These are phyloP conservation scores for Dioscorea alata DNA, from an alignment of 106 monocot genomes.

Conservation along the genomic window DNA sequence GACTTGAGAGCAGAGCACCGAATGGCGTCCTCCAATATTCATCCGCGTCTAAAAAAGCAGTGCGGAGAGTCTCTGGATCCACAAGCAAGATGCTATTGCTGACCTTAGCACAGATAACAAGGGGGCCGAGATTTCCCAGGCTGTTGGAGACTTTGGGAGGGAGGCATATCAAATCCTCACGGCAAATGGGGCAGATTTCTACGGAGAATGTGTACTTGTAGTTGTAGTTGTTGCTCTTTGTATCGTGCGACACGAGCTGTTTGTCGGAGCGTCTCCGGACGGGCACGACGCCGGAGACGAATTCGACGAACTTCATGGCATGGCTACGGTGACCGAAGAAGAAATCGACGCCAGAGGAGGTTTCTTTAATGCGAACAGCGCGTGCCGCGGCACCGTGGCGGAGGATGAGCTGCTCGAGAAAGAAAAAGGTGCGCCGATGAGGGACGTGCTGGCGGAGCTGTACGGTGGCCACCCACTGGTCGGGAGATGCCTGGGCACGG, in stretches of 20 bases:
- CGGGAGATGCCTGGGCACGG: conserved; percentile 68
- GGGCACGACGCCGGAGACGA: conserved; percentile 23
- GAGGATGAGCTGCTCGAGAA: conserved; percentile 80
- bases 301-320: conserved; percentile 50
- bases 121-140: conserved; percentile 35
- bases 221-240: conserved; percentile 34
- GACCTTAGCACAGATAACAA: conserved; percentile 38
- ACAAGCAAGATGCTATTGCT: conserved; percentile 30
- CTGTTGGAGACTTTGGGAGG: conserved; percentile 20
- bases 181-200: conserved; percentile 35
- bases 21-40: conserved; percentile 57
- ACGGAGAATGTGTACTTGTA: conserved; percentile 61
- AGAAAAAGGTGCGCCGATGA: conserved; percentile 85
- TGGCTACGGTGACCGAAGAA: conserved; percentile 63
- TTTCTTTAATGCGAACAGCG: conserved; percentile 61
- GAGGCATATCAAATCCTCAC: conserved; percentile 39
- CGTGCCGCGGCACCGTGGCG: conserved; percentile 68
- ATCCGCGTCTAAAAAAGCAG: conserved; percentile 33
- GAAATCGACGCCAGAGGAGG: conserved; percentile 67
- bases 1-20: conserved; percentile 32
- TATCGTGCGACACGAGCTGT: conserved; percentile 36
- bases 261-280: conserved; percentile 23
- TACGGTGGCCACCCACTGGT: conserved; percentile 89
- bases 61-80: conserved; percentile 40
- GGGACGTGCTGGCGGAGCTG: conserved; percentile 89